A percentile compares a stretch with the other conserved stretches of the same genome.
Evolutionary conservation across 257 asterid species (phyloP).

Genomic region (Lycium barbarum): DNA sequence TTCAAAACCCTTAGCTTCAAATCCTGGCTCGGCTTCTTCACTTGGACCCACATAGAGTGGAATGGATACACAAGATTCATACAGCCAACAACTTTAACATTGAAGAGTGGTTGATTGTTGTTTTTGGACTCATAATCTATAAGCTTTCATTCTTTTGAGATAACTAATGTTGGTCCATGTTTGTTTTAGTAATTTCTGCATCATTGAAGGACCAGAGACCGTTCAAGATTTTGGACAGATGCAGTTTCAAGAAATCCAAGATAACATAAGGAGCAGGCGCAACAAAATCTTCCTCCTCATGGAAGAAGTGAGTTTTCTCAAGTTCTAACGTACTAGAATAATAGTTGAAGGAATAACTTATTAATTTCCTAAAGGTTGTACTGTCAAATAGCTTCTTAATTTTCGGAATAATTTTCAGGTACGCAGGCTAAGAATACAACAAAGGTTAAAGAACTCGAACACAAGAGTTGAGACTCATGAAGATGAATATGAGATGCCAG

Average conservation of each 20-base stretch:
- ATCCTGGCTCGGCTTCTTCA: no score
- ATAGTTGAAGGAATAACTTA: neutral
- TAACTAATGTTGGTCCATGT: neutral
- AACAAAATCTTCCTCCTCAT: slow-evolving; percentile 88
- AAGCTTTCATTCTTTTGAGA: neutral
- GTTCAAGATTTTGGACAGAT: slow-evolving; percentile 91
- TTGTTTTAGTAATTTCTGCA: slow-evolving; percentile 80
- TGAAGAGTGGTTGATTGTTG: neutral
- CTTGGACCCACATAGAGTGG: no score
- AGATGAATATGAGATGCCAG: slow-evolving; percentile 85
- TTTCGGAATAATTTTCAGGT: slow-evolving; percentile 47
- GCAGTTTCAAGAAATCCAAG: slow-evolving; percentile 93
- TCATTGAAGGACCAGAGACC: slow-evolving; percentile 95
- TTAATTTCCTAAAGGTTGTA: neutral
- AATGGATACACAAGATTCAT: neutral
- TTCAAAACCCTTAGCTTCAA: no score
- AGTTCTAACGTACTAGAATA: slow-evolving; percentile 10
- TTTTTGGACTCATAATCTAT: neutral
- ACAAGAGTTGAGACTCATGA: slow-evolving; percentile 38
- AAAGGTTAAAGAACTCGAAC: slow-evolving; percentile 60
- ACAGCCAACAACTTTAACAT: neutral
- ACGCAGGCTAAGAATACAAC: slow-evolving; percentile 87
- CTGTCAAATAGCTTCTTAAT: neutral
- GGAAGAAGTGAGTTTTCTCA: slow-evolving; percentile 76
- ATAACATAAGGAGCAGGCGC: slow-evolving; percentile 80